Evolutionary conservation across 306 rosid species (phyloP), one percentile per base, ranked within the genome.

Genomic region (Casuarina glauca): DNA sequence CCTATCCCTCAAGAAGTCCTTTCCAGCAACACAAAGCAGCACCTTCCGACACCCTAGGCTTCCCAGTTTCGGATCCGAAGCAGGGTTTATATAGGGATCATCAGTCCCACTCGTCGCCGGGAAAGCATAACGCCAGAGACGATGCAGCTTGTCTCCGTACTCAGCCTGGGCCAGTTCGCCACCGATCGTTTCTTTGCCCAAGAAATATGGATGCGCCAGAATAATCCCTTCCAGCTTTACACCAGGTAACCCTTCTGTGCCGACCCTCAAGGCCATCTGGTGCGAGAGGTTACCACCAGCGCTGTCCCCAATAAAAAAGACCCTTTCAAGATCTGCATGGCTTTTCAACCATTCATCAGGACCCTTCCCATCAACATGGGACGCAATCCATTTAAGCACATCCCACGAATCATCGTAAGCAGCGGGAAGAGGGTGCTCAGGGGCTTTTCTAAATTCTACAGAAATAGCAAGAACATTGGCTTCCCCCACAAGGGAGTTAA

Each of bases 281-380:
- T 88, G 89, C 2, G 89, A 80, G 13, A 91, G 74, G 13, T 89
- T 91, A 1, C 84, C 98, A 9, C 98, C 98, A 0, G 95, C 91
- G 52, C 96, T 93, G 51, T 93, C 98, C 2, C 97, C 98, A 0
- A 81, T 83, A 1, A 93, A 69, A 72, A 84, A 88, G 36, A 90
- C 88, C 3, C 75, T 81, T 49, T 32, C 79, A 1, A 85, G 64
- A 83, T 93, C 92, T 0, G 87, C 96, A 5, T 78, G 44, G 1
- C 35, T 19, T 36, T 87, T 93, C 53, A 90, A 78, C 92, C 92
- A 91, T 66, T 80, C 87, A 0, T 52, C 32, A 26, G 32, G 32
- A 26, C 32, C 32, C 32, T 26, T 26, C 32, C 32, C 32, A 1
- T 26, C 72, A 3, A 42, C 52, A 67, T 89, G 93, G 48, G 93